Evolutionary conservation across 1,284 basidiomycete species (phyloP), one percentile per base, ranked within the genome.

Genomic region (Leccinum subfulvum): DNA sequence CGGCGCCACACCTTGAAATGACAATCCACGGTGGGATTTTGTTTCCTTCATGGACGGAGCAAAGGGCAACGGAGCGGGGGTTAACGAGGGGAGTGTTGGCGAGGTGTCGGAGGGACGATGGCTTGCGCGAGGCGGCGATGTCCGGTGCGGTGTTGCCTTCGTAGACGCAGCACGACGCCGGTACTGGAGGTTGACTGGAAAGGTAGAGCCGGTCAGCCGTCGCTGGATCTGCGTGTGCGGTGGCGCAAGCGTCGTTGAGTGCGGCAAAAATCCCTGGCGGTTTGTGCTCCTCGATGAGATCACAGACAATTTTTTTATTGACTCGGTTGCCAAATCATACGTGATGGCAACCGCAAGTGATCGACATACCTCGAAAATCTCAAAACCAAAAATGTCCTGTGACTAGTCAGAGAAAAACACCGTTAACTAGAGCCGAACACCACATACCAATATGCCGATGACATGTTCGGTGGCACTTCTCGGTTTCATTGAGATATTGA

Each of bases 201-300:
- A 23, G 23, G 23, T 3, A 23, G 23, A 23, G 23, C 23, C 23
- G 23, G 26, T 99, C 97, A 3, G 97, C 97, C 0, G 97, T 97
- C 10, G 89, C 79, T 3, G 97, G 95, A 75, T 99, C 97, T 49
- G 97, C 97, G 73, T 99, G 97, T 0, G 97, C 97, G 3, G 97
- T 99, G 0, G 96, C 97, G 65, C 95, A 97, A 23, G 97, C 97
- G 70, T 99, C 97, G 74, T 99, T 99, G 64, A 99, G 82, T 2
- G 97, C 95, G 3, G 97, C 95, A 69, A 99, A 99, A 68, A 99
- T 94, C 58, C 97, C 97, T 16, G 97, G 97, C 0, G 97, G 97
- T 23, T 94, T 88, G 63, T 90, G 89, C 75, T 97, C 95, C 77
- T 99, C 97, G 70, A 99, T 99, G 35, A 99, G 85, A 74, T 98